These are phyloP conservation scores for Floccularia luteovirens DNA, from an alignment of 768 basidiomycete genomes.

Conservation along the genomic window DNA sequence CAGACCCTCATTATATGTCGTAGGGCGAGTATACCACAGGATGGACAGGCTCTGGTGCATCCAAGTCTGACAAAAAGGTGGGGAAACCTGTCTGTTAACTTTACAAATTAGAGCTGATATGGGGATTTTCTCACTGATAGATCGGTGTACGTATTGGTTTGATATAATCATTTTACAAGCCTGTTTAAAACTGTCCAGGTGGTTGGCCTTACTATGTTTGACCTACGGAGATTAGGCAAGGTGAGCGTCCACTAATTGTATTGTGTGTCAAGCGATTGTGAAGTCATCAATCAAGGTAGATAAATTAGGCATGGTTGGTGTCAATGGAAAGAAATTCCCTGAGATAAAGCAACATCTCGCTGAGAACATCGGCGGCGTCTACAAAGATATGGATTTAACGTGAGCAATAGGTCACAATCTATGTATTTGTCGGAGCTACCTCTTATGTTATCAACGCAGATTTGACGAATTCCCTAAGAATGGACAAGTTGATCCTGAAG, in stretches of 20 bases:
- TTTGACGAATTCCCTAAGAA: constrained; percentile 78
- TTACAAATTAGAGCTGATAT: neutral
- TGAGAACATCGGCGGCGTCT: constrained; percentile 75
- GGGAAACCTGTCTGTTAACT: constrained; percentile 5
- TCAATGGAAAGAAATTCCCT: constrained; percentile 84
- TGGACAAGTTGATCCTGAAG: constrained; percentile 62
- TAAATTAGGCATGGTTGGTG: constrained; percentile 81
- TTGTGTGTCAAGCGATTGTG: neutral
- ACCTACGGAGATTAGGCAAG: constrained; percentile 81
- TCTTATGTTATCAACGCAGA: constrained; percentile 31
- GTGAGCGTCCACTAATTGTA: constrained; percentile 16
- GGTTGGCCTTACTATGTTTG: constrained; percentile 84
- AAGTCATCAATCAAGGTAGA: constrained; percentile 37
- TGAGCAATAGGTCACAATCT: constrained; percentile 25
- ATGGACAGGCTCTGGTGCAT: constrained; percentile 88
- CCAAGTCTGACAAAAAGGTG: constrained; percentile 93
- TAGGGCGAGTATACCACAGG: constrained; percentile 91
- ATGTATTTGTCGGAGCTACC: neutral
- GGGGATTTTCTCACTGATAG: constrained; percentile 29
- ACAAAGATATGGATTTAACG: constrained; percentile 84
- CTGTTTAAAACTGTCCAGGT: constrained; percentile 39
- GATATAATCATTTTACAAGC: neutral
- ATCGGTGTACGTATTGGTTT: constrained; percentile 53
- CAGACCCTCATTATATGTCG: constrained; percentile 5
- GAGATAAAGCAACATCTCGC: constrained; percentile 74